Conservation (phyloP, 495 filamentous ascomycete genomes). For the Thermothielavioides terrestris region DNA sequence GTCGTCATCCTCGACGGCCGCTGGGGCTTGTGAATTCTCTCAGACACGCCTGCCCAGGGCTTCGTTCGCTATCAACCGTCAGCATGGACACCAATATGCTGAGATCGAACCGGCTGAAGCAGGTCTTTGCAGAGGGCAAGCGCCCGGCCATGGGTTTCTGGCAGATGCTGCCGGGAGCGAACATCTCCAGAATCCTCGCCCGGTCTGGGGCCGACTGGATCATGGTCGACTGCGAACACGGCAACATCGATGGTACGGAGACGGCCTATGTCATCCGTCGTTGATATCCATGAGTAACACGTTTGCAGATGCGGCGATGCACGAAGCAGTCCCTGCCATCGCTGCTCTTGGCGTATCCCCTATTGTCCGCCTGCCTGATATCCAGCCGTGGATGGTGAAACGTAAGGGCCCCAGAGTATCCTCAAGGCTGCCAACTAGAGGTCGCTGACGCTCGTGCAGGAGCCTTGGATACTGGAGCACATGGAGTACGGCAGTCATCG, state of each 20-base stretch:
- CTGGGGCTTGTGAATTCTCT: neutral
- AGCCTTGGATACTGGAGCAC: conserved; percentile 59
- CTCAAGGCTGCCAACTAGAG: neutral
- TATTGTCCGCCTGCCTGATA: conserved; percentile 56
- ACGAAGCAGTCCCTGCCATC: conserved; percentile 69
- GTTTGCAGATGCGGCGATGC: conserved; percentile 61
- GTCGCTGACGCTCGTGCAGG: conserved; percentile 28
- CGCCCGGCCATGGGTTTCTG: conserved; percentile 56
- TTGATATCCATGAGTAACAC: conserved; percentile 10
- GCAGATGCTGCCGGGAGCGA: conserved; percentile 70
- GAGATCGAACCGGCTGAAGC: conserved; percentile 53
- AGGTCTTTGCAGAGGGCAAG: conserved; percentile 46
- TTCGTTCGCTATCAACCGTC: conserved; percentile 8
- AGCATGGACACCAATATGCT: conserved; percentile 44
- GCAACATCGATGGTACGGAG: conserved; percentile 60
- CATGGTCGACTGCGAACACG: conserved; percentile 69
- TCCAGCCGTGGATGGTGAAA: conserved; percentile 63
- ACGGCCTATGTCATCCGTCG: neutral
- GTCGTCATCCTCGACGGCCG: neutral
- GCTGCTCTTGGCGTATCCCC: conserved; percentile 58
- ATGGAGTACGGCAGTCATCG: conserved; percentile 40
- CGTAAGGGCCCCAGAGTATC: conserved; percentile 37
- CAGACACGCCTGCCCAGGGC: neutral
- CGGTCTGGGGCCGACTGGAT: conserved; percentile 66
- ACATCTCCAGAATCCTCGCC: conserved; percentile 59